Evolutionary conservation across 2,329 filamentous ascomycete genomes (phyloP), one percentile per base, ranked within the genome.

Genomic region (Neonectria ditissima): DNA sequence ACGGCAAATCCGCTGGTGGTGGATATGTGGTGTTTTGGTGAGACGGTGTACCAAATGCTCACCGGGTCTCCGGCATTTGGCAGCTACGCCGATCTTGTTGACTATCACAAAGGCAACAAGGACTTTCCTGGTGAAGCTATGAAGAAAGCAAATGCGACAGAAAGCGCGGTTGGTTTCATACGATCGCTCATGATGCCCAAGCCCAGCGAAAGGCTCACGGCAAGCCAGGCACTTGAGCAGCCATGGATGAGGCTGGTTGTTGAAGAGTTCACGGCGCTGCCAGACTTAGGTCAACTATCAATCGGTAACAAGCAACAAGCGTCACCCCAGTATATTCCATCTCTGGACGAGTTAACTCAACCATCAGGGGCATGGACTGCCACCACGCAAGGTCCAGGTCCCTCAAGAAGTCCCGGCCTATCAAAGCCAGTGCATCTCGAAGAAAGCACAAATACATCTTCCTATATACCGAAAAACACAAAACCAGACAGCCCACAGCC

Each of bases 171-270:
- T 11, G 8, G 48, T 18, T 56, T 56, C 22, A 20, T 56, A 9
- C 20, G n/a, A 13, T 47, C 54, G 10, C 43, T 56, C 9, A 56
- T 56, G 54, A 26, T 37, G n/a, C 20, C 53, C 18, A 34, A 37
- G 10, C 28, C 43, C 9, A 14, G 16, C 16, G 14, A 56, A 18
- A 47, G 54, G 18, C n/a, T 28, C 2, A 39, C 43, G 11, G 37
- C 30, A 30, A n/a, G 6, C 18, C 18, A 41, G 26, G 55, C 45
- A 39, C 11, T 50, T 18, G 8, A 30, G 20, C 55, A 50, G 13
- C 9, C 16, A 6, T 57, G 55, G 32, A 50, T 57, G 55, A 20
- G 18, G 14, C 26, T 30, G 8, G 22, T 43, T 14, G 1, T n/a
- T 4, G 11, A 44, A 48, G 30, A 56, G 20, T 11, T 5, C 5